Base-by-base conservation (phyloP, 352 stramenopile species). In the Pythium aristosporum region DNA sequence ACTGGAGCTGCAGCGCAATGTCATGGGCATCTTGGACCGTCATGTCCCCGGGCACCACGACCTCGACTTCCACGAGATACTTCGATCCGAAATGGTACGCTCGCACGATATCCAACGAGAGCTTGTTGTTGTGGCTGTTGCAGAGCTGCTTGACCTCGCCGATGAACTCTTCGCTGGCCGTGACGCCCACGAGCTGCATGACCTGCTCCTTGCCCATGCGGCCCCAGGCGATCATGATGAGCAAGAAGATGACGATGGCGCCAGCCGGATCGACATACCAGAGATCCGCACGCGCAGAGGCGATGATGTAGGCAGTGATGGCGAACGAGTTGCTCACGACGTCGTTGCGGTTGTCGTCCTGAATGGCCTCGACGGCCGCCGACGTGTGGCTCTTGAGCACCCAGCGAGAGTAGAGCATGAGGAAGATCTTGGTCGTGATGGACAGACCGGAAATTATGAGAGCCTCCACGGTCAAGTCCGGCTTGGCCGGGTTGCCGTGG, bases 261-360 rank as follows among this genome's bases (percentile, higher is more conserved):
- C 92, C 93, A n/a, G 87, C 73, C 3, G 91, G 80, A 79, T 98
- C 95, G 15, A 98, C 72, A 66, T 86, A 97, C 93, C 91, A 98
- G 12, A 80, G 55, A 13, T 77, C 57, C 0, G 57, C 92, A 61
- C 74, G 61, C 3, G 71, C 65, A 3, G 77, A 72, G 37, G 75
- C 69, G 51, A 87, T 69, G 36, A 79, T 73, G 63, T 81, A 91
- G 5, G 92, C 91, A 1, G 89, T 59, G 32, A 96, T 82, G 21
- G 93, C 93, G 4, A 98, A 88, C 41, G 75, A 82, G 68, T 98
- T 98, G 68, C 76, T 94, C 5, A 98, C 62, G 28, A 86, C 88
- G 76, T 98, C 95, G 74, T 98, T 98, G 69, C 87, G 89, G 73
- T 98, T 96, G 85, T 98, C 94, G 74, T 97, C 85, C 11, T 86